Conservation (phyloP, 1,284 basidiomycete genomes). For the Neonothopanus nambi region DNA sequence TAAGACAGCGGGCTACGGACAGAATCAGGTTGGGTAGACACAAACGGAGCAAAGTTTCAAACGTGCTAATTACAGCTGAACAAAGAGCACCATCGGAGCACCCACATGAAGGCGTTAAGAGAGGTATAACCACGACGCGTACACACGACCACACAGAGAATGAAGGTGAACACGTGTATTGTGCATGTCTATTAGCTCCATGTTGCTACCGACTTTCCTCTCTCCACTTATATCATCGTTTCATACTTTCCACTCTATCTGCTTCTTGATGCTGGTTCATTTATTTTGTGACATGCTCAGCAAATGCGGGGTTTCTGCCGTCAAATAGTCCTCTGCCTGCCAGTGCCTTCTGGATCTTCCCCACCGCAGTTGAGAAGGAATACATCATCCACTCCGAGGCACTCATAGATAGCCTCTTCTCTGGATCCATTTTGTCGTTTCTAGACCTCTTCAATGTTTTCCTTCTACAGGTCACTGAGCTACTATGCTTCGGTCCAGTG, state of each 20-base stretch:
- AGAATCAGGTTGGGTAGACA: neutral
- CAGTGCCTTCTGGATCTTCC: too few relatives aligned
- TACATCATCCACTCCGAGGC: neutral
- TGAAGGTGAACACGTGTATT: slow-evolving; percentile 9
- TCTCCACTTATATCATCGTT: neutral
- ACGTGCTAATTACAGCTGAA: neutral
- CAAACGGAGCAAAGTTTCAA: neutral
- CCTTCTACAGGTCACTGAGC: neutral
- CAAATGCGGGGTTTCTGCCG: slow-evolving; percentile 2
- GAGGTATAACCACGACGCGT: neutral
- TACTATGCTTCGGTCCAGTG: neutral
- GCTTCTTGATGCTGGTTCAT: neutral
- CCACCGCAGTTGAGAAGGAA: neutral
- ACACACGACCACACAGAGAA: slow-evolving; percentile 1
- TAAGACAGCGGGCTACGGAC: neutral
- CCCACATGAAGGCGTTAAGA: neutral
- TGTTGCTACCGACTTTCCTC: neutral
- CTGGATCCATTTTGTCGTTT: neutral
- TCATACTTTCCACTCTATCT: neutral
- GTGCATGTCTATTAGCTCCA: neutral
- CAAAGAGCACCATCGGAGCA: neutral
- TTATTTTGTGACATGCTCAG: neutral
- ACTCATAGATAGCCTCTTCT: neutral
- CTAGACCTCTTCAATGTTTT: neutral
- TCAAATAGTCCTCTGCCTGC: neutral